Evolutionary conservation across 2,329 filamentous ascomycete species (phyloP).

Genomic region (Penicillium palitans): DNA sequence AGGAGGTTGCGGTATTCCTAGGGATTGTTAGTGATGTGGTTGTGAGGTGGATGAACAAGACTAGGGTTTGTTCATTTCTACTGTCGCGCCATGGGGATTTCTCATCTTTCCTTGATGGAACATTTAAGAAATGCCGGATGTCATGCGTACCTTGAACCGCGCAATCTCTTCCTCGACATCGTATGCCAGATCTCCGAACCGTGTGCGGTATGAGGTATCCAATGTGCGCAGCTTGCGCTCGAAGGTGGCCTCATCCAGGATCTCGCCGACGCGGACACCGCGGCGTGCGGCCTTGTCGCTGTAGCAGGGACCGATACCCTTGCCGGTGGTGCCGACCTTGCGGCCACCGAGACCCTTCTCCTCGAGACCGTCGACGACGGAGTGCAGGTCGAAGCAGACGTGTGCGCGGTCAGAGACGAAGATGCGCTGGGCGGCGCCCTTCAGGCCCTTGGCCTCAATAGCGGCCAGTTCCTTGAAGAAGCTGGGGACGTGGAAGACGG

Average conservation of each 20-base stretch:
- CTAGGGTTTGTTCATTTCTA: not conserved
- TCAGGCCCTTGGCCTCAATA: conserved; percentile 47
- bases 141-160: conserved; percentile 52
- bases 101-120: not conserved
- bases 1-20: conserved; percentile 42
- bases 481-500: conserved; percentile 49
- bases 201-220: conserved; percentile 55
- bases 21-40: not conserved
- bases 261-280: conserved; percentile 59
- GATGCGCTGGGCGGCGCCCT: conserved; percentile 43
- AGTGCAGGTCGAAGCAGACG: conserved; percentile 48
- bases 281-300: conserved; percentile 62
- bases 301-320: conserved; percentile 60
- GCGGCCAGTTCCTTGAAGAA: conserved; percentile 51
- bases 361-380: conserved; percentile 48
- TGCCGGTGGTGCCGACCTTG: conserved; percentile 52
- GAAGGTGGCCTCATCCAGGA: conserved; percentile 57
- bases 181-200: conserved; percentile 61
- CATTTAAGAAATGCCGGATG: not conserved
- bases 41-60: not conserved
- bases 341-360: conserved; percentile 47
- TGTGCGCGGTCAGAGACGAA: conserved; percentile 51
- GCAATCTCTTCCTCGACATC: conserved; percentile 61
- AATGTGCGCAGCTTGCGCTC: conserved; percentile 56
- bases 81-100: not conserved